Evolutionary conservation across 768 basidiomycete genomes (phyloP).

Genomic region (Hypholoma sublateritium): DNA sequence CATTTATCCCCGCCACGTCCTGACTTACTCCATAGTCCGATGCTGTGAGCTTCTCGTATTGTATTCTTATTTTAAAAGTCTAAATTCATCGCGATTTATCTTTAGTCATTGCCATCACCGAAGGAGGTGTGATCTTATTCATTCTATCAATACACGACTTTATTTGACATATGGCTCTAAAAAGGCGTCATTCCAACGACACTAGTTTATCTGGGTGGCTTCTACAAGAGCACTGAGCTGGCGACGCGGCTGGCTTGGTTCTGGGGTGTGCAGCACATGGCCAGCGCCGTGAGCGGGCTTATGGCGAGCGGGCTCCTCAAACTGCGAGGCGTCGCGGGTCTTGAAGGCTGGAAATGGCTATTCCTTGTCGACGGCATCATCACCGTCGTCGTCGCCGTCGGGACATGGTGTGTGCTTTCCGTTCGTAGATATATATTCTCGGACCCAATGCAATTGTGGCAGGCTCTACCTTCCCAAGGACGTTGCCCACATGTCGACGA

Average conservation of each 20-base stretch:
- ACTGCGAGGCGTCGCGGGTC: slow-evolving; percentile 31
- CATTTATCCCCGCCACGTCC: background rate
- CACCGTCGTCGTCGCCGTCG: slow-evolving; percentile 31
- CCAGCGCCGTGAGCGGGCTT: slow-evolving; percentile 39
- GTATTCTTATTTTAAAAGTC: background rate
- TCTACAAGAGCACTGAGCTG: slow-evolving; percentile 44
- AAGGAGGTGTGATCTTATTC: slow-evolving; percentile 27
- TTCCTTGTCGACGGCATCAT: slow-evolving; percentile 40
- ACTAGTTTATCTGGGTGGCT: slow-evolving; percentile 41
- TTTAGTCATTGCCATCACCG: slow-evolving; percentile 39
- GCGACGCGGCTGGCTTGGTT: slow-evolving; percentile 41
- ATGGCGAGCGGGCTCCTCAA: slow-evolving; percentile 41
- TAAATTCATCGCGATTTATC: background rate
- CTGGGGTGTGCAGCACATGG: slow-evolving; percentile 39
- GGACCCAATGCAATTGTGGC: background rate
- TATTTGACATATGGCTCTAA: background rate
- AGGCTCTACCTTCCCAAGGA: slow-evolving; percentile 39
- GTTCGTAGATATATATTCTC: background rate
- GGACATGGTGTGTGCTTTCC: slow-evolving; percentile 27
- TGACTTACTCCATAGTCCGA: slow-evolving; percentile 22
- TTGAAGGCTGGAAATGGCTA: slow-evolving; percentile 43
- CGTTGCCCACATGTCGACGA: slow-evolving; percentile 20
- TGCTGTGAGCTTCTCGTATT: slow-evolving; percentile 24
- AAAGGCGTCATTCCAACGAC: slow-evolving; percentile 35
- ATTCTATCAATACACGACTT: background rate